Evolutionary conservation across 306 rosid species (phyloP), one percentile per base, ranked within the genome.

Genomic region (Fragaria ananassa): DNA sequence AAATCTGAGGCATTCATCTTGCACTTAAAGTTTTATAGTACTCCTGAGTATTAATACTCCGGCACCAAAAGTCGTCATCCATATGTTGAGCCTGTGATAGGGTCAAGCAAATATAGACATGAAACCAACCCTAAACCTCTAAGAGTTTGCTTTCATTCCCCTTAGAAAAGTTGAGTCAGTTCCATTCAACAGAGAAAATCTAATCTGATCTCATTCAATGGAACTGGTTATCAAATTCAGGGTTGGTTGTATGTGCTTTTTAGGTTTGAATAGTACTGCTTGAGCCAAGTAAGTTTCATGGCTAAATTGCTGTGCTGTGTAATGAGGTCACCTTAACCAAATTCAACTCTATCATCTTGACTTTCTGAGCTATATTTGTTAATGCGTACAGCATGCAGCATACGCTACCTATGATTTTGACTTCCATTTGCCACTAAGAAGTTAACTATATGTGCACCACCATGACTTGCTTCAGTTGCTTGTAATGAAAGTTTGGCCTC

Each of bases 391-490:
- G 63, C 64, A 12, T n/a, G 39, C 81, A 61, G 70, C 77, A 66
- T 53, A 51, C 68, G 13, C 81, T 71, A 83, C 81, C n/a, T 41
- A 58, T 19, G 70, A 42, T 35, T 68, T 73, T 80, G 75, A 75
- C 79, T 37, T 62, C 70, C 67, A 25, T 47, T 45, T 23, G n/a
- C 8, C 45, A 68, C 39, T 19, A 60, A n/a, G 23, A 45, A 34
- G 45, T 42, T 8, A 42, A 8, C 2, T 42, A 42, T 8, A 42
- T 41, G 8, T 42, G 45, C 45, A 42, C 45, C 45, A 42, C 2
- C 45, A 42, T 42, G 45, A 42, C 3, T 42, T 42, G 45, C 11
- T 41, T 42, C 45, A 42, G 2, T 42, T 8, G 45, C 11, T 42
- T 42, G 10, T 42, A 42, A 42, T 42, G 45, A 8, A 42, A 42